Percentiles rank a stretch among this genome's conserved stretches.
phyloP scores from a whole-genome alignment of 1,139 yeast genomes.

The Geotrichum fermentans region DNA sequence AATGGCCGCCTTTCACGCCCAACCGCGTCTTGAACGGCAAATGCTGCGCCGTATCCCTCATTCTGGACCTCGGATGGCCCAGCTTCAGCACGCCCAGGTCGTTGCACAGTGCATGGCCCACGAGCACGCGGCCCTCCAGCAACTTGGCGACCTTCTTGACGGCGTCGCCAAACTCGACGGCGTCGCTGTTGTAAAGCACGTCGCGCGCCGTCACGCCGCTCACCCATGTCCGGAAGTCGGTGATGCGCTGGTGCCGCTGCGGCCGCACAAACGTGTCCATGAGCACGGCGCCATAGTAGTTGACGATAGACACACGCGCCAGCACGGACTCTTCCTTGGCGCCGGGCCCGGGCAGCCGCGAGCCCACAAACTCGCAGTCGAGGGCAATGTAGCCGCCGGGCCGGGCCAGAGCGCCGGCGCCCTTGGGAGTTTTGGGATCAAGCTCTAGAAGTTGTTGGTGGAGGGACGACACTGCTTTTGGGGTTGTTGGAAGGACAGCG shows the following conservation, averaged over 20 bases:
- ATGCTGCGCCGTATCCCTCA: slow-evolving; percentile 72
- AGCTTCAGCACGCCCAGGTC: slow-evolving; percentile 66
- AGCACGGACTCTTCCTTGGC: slow-evolving; percentile 54
- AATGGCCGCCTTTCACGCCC: slow-evolving; percentile 61
- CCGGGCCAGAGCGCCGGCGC: background rate
- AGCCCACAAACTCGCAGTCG: slow-evolving; percentile 92
- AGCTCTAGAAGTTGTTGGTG: slow-evolving; percentile 6
- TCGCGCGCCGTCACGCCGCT: slow-evolving; percentile 67
- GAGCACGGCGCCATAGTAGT: slow-evolving; percentile 67
- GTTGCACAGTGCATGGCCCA: slow-evolving; percentile 82
- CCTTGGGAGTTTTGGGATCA: slow-evolving; percentile 23
- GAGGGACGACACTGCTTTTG: background rate
- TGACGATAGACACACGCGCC: slow-evolving; percentile 84
- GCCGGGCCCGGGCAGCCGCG: background rate
- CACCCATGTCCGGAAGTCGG: slow-evolving; percentile 94
- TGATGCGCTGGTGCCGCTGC: slow-evolving; percentile 62
- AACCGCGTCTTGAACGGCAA: slow-evolving; percentile 47
- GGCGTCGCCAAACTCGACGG: slow-evolving; percentile 62
- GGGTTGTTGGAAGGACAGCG: background rate
- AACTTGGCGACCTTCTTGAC: slow-evolving; percentile 53
- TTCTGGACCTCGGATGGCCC: slow-evolving; percentile 58
- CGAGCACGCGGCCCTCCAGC: slow-evolving; percentile 45
- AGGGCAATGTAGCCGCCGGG: slow-evolving; percentile 73
- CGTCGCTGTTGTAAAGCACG: slow-evolving; percentile 33
- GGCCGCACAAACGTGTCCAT: slow-evolving; percentile 64